Conservation (phyloP, 2,329 filamentous ascomycete species). For the Diaporthe eres region DNA sequence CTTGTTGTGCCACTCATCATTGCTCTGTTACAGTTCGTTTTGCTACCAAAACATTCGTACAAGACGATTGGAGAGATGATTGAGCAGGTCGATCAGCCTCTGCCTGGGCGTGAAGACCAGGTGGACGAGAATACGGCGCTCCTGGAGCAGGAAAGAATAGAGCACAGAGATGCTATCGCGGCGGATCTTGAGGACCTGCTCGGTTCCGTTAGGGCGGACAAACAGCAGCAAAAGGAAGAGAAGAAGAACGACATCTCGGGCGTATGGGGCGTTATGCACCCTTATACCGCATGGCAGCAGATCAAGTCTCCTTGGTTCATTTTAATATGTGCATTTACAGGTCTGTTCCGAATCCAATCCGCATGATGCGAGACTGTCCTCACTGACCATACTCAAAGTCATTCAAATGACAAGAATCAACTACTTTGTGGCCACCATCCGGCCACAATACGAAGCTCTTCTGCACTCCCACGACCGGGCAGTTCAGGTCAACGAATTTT, state of each 20-base stretch:
- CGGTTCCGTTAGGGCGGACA: conserved; percentile 71
- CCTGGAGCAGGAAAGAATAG: conserved; percentile 68
- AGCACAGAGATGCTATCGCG: conserved; percentile 73
- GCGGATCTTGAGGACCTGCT: conserved; percentile 82
- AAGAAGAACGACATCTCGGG: conserved; percentile 79
- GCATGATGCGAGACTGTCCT: background rate
- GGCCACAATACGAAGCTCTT: conserved; percentile 84
- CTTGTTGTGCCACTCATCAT: conserved; percentile 79
- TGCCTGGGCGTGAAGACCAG: conserved; percentile 61
- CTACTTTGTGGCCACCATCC: conserved; percentile 91
- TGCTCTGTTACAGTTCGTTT: conserved; percentile 73
- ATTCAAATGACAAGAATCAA: conserved; percentile 88
- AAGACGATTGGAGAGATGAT: conserved; percentile 90
- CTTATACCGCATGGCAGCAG: conserved; percentile 78
- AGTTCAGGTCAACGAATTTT: conserved; percentile 82
- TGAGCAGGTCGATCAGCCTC: conserved; percentile 73
- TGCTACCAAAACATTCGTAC: conserved; percentile 84
- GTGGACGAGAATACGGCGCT: conserved; percentile 70
- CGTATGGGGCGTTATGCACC: conserved; percentile 90
- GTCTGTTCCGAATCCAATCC: conserved; percentile 53
- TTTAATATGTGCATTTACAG: conserved; percentile 84
- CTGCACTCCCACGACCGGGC: conserved; percentile 74
- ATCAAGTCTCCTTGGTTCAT: conserved; percentile 87
- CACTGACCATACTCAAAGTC: conserved; percentile 51
- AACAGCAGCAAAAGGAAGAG: conserved; percentile 77